These are phyloP conservation scores for Dioszegia aurantiaca DNA, from an alignment of 768 basidiomycete genomes.

Conservation along the genomic window DNA sequence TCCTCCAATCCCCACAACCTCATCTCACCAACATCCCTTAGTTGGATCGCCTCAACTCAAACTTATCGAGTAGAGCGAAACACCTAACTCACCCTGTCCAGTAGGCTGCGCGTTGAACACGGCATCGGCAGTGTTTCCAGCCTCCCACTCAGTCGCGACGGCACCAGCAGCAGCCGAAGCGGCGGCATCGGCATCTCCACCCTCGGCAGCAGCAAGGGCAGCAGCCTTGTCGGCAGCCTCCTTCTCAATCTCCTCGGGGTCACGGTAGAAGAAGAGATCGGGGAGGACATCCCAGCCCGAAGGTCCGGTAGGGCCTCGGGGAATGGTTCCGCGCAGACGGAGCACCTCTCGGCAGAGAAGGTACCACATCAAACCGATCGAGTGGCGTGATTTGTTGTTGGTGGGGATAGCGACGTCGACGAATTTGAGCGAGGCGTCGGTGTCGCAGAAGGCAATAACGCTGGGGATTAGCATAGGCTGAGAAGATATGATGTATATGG, in stretches of 20 bases:
- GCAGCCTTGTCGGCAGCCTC: slow-evolving; percentile 87
- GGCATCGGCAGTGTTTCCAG: slow-evolving; percentile 68
- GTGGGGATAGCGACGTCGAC: slow-evolving; percentile 98
- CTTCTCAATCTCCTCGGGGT: slow-evolving; percentile 98
- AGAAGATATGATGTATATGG: not conserved
- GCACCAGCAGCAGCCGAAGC: slow-evolving; percentile 53
- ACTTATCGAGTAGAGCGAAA: not conserved
- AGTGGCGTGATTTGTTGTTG: slow-evolving; percentile 98
- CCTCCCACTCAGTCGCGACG: slow-evolving; percentile 55
- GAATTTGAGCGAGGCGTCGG: slow-evolving; percentile 94
- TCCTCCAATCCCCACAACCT: not conserved
- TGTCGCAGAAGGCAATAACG: slow-evolving; percentile 98
- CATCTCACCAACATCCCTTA: slow-evolving; percentile 50
- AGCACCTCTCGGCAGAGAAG: slow-evolving; percentile 95
- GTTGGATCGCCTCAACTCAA: no score
- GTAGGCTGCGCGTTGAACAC: slow-evolving; percentile 62
- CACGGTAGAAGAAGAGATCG: slow-evolving; percentile 99
- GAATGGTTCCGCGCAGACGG: slow-evolving; percentile 88
- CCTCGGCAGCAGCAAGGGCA: slow-evolving; percentile 71
- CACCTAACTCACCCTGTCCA: slow-evolving; percentile 51
- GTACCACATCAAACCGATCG: slow-evolving; percentile 73
- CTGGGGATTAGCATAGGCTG: slow-evolving; percentile 19
- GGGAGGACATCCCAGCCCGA: slow-evolving; percentile 95
- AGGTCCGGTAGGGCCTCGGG: slow-evolving; percentile 69
- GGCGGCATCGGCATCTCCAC: slow-evolving; percentile 59